phyloP scores from a whole-genome alignment of 2,329 filamentous ascomycete genomes.

The Chrysoporthe cubensis region DNA sequence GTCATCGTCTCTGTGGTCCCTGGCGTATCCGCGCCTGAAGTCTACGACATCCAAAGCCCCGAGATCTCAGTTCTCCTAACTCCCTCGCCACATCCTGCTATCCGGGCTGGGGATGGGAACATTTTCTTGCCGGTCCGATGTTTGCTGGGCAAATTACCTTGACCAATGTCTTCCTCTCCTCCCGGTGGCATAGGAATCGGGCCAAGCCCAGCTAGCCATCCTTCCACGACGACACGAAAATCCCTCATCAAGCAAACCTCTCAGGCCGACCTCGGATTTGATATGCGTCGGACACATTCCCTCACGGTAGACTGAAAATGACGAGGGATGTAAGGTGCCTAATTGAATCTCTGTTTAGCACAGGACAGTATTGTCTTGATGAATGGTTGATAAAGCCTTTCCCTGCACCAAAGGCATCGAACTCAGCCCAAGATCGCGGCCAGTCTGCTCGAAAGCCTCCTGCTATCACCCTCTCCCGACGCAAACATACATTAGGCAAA shows the following conservation, averaged over 20 bases:
- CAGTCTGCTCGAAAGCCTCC: background rate
- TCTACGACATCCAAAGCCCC: no score
- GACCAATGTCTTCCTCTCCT: no score
- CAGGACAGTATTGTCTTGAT: background rate
- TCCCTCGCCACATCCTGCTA: no score
- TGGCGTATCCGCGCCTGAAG: no score
- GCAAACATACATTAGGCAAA: slow-evolving; percentile 14
- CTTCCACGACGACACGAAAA: background rate
- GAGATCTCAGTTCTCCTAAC: no score
- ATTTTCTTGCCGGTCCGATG: no score
- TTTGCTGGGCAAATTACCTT: no score
- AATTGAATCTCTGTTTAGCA: background rate
- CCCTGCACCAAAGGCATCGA: background rate
- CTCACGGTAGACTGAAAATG: background rate
- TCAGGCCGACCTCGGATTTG: background rate
- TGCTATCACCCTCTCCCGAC: background rate
- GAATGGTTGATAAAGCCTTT: background rate
- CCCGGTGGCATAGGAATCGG: no score
- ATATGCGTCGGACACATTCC: background rate
- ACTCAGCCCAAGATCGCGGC: background rate
- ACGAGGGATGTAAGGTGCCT: background rate
- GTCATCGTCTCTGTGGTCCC: no score
- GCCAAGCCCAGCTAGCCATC: no score
- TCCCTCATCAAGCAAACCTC: background rate
- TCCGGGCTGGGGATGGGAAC: no score